Evolutionary conservation across 768 basidiomycete species (phyloP).

Genomic region (Phlebiopsis flavidoalba): DNA sequence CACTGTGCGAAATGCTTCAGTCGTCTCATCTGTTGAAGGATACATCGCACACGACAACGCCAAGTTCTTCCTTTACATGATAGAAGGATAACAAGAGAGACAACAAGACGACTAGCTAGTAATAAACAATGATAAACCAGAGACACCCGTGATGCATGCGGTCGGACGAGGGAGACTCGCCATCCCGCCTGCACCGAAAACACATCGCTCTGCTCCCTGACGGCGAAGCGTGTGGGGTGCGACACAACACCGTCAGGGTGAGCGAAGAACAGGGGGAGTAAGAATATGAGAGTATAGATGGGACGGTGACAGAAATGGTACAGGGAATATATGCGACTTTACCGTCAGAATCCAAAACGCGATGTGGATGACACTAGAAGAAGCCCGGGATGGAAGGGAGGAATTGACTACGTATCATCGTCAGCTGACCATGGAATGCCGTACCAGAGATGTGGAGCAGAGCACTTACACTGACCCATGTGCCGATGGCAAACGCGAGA

Average conservation of each 20-base stretch:
- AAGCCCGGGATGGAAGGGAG: constrained; percentile 8
- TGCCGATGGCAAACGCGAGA: constrained; percentile 78
- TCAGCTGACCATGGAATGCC: neutral
- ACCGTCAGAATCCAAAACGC: neutral
- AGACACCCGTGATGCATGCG: neutral
- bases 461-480: constrained; percentile 68
- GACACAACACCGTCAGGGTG: neutral
- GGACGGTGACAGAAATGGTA: neutral
- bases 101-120: neutral
- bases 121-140: neutral
- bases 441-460: neutral
- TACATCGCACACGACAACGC: too few species aligned
- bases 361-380: constrained; percentile 1
- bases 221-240: neutral
- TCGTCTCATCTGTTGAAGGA: too few species aligned
- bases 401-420: constrained; percentile 3
- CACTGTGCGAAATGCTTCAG: too few species aligned
- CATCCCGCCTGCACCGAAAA: neutral
- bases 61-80: too few species aligned
- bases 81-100: neutral
- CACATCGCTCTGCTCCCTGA: neutral
- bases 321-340: neutral
- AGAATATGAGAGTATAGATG: neutral
- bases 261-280: neutral
- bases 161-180: neutral